phyloP scores from a whole-genome alignment of 352 stramenopile genomes.

The Phytopythium helicoides region DNA sequence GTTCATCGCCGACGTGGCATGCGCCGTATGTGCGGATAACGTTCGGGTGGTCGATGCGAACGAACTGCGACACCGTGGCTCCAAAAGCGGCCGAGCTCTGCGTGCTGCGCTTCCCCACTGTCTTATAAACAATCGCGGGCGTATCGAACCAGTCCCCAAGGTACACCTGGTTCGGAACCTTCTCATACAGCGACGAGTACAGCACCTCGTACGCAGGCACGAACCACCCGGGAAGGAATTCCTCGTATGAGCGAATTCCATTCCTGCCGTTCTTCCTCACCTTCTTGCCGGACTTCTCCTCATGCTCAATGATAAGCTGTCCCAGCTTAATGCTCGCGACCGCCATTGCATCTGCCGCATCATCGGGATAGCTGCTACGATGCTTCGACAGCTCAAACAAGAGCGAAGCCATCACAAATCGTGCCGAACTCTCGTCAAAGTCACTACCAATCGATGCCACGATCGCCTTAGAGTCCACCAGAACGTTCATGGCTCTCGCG shows the following conservation, averaged over 20 bases:
- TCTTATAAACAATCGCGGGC: constrained; percentile 7
- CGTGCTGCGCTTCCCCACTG: neutral
- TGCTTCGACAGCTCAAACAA: constrained; percentile 26
- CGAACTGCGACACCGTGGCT: constrained; percentile 3
- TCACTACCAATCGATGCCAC: constrained; percentile 2
- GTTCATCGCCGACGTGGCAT: constrained; percentile 17
- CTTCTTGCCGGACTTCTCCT: neutral
- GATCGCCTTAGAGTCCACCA: constrained; percentile 3
- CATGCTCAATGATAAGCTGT: neutral
- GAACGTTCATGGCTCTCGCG: neutral
- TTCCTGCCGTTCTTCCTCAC: constrained; percentile 2
- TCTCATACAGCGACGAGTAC: constrained; percentile 7
- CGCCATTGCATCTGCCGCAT: constrained; percentile 14
- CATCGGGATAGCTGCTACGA: constrained; percentile 18
- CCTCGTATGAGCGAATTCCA: neutral
- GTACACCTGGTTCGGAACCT: constrained; percentile 8
- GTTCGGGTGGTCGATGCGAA: constrained; percentile 21
- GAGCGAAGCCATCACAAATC: constrained; percentile 5
- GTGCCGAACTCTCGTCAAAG: constrained; percentile 1
- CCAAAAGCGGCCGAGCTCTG: neutral
- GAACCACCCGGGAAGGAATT: constrained; percentile 5
- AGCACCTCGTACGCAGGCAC: constrained; percentile 7
- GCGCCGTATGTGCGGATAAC: constrained; percentile 21
- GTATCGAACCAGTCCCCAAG: constrained; percentile 9
- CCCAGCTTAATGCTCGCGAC: constrained; percentile 2